Conservation (phyloP, 2,329 filamentous ascomycete genomes). For the Claviceps sp. region DNA sequence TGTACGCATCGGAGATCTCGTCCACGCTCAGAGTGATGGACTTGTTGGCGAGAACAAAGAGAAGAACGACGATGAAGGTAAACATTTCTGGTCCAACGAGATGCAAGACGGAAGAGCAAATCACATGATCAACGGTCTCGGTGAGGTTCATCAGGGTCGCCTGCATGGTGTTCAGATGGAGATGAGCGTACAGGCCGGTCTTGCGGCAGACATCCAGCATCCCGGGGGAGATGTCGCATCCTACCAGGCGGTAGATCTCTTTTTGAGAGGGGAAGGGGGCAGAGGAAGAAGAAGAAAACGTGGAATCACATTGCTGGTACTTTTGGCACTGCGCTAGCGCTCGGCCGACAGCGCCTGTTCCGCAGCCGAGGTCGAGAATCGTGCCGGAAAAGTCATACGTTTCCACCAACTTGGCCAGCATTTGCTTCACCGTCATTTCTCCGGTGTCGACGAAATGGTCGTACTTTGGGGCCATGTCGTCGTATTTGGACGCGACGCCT, state of each 20-base stretch:
- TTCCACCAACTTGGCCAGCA: not conserved
- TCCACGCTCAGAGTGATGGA: constrained; percentile 2
- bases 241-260: not conserved
- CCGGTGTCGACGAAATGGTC: not conserved
- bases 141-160: not conserved
- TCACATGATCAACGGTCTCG: not conserved
- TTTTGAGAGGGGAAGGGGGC: not conserved
- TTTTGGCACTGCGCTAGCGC: not conserved
- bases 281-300: not conserved
- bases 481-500: not conserved
- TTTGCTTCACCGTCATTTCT: not conserved
- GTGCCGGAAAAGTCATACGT: not conserved
- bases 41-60: not conserved
- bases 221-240: not conserved
- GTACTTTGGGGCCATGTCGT: not conserved
- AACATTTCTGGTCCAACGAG: not conserved
- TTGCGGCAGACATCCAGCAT: not conserved
- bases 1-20: not conserved
- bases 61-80: not conserved
- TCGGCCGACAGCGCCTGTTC: not conserved
- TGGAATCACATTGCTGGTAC: not conserved
- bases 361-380: not conserved
- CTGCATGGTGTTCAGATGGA: not conserved
- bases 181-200: not conserved
- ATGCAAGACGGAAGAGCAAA: not conserved